These are phyloP conservation scores for Kappamyces sp. DNA, from an alignment of 192 early-diverging fungal genomes.

Conservation along the genomic window DNA sequence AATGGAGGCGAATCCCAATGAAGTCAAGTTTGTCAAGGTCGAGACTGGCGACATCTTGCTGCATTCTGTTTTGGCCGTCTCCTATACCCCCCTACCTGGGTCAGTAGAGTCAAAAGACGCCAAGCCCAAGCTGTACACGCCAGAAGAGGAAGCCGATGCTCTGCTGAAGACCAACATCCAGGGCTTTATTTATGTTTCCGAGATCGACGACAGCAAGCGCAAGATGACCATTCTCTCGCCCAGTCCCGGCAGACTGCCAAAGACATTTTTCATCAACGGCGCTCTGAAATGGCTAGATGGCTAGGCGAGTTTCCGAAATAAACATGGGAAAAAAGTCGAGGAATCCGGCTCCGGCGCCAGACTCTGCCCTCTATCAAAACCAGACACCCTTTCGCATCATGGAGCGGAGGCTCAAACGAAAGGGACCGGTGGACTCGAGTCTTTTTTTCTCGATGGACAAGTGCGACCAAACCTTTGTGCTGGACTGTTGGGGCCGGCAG, in stretches of 20 bases:
- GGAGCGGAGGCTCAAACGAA: slow-evolving; percentile 43
- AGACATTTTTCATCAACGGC: slow-evolving; percentile 76
- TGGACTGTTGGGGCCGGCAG: not conserved
- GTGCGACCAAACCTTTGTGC: not conserved
- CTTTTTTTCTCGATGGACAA: slow-evolving; percentile 5
- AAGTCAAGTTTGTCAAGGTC: slow-evolving; percentile 74
- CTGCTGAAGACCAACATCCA: slow-evolving; percentile 62
- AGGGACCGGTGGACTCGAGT: slow-evolving; percentile 16
- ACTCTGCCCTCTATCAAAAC: slow-evolving; percentile 14
- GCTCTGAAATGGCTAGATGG: slow-evolving; percentile 90
- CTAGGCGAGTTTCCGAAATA: slow-evolving; percentile 36
- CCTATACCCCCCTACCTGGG: slow-evolving; percentile 52
- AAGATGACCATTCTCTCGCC: slow-evolving; percentile 84
- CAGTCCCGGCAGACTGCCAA: slow-evolving; percentile 79
- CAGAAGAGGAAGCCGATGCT: slow-evolving; percentile 42
- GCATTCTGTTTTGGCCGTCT: slow-evolving; percentile 82
- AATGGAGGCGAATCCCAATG: slow-evolving; percentile 66
- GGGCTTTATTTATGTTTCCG: slow-evolving; percentile 84
- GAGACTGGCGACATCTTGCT: slow-evolving; percentile 72
- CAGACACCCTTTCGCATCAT: slow-evolving; percentile 41
- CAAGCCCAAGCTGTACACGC: slow-evolving; percentile 34
- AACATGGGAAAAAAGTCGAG: slow-evolving; percentile 46
- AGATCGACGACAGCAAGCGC: slow-evolving; percentile 73
- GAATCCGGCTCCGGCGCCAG: slow-evolving; percentile 7
- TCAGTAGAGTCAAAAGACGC: slow-evolving; percentile 32